Conservation (phyloP, 257 asterid species). For the Gentiana dahurica region DNA sequence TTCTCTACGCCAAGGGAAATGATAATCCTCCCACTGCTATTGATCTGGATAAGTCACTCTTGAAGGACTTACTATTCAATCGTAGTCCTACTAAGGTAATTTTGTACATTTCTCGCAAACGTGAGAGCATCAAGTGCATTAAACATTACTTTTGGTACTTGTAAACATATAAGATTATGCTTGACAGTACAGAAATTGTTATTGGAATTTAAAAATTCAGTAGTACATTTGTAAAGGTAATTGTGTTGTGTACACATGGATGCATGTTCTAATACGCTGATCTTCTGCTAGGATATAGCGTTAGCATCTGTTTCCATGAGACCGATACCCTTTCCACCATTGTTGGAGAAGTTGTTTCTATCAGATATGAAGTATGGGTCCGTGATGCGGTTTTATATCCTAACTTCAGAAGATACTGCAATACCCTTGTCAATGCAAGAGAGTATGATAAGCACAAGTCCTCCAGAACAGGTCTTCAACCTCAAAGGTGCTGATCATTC, state of each 20-base stretch:
- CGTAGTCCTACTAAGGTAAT: constrained; percentile 89
- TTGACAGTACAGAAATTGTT: no score
- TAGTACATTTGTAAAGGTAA: no score
- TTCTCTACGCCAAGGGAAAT: constrained; percentile 77
- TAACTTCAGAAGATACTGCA: constrained; percentile 81
- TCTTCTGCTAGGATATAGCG: no score
- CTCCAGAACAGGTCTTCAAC: constrained; percentile 63
- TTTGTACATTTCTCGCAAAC: no score
- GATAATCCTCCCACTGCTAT: constrained; percentile 79
- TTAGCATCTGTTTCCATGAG: constrained; percentile 69
- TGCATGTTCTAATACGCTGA: no score
- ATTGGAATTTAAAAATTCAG: no score
- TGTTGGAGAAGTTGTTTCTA: constrained; percentile 72
- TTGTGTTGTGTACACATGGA: no score
- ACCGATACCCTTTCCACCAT: constrained; percentile 78
- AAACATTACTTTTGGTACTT: no score
- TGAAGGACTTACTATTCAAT: constrained; percentile 78
- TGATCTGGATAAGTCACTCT: constrained; percentile 65
- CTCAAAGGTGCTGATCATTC: constrained; percentile 94
- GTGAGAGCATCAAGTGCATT: no score
- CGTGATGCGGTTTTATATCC: constrained; percentile 68
- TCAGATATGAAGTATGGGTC: constrained; percentile 69
- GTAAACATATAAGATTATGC: no score
- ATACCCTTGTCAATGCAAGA: constrained; percentile 66
- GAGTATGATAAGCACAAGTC: constrained; percentile 47